Base-by-base conservation (phyloP, 2,329 filamentous ascomycete genomes). In the Colletotrichum endophyticum region DNA sequence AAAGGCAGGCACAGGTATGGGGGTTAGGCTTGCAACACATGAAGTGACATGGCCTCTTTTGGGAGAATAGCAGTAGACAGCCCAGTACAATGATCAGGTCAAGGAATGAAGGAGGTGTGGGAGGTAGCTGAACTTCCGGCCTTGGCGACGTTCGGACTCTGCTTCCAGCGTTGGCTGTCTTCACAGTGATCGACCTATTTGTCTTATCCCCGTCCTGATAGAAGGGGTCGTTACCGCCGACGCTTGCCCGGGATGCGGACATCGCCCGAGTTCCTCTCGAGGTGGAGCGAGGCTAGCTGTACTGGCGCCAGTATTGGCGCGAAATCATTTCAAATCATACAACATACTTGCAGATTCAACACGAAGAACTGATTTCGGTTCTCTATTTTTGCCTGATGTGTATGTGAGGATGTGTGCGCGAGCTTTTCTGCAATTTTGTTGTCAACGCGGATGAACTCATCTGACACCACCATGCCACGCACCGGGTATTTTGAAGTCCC, bases 391-490 rank as follows among this genome's bases (percentile, higher is more conserved):
- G 19, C 39, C 39, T n/a, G 19, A n/a, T 44, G 36, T 19, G 16
- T 44, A 44, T 11, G 19, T 1, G 39, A n/a, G 36, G 16, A 39
- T 39, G 36, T 8, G 16, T 39, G 36, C 7, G 8, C 16, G 8
- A 39, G 36, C 8, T 19, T 9, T 39, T 19, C 16, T 19, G 15
- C 8, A n/a, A 8, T 44, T 44, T 11, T 44, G 8, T 44, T 44
- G 39, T 44, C 19, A 44, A 12, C 9, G 19, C 39, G 39, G 39
- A 4, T 44, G 19, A 44, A 11, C 19, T 44, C 19, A 19, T 44
- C n/a, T 12, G 9, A 11, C n/a, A 44, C n/a, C n/a, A 44, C 3
- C 1, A 1, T 12, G 8, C 19, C 39, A n/a, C 0, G 19, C 19
- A 44, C 39, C 5, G 16, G 19, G 19, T 0, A 44, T 9, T n/a